Base-by-base conservation (phyloP, 371 early-diverging fungal species). In the Dichotomocladium elegans region DNA sequence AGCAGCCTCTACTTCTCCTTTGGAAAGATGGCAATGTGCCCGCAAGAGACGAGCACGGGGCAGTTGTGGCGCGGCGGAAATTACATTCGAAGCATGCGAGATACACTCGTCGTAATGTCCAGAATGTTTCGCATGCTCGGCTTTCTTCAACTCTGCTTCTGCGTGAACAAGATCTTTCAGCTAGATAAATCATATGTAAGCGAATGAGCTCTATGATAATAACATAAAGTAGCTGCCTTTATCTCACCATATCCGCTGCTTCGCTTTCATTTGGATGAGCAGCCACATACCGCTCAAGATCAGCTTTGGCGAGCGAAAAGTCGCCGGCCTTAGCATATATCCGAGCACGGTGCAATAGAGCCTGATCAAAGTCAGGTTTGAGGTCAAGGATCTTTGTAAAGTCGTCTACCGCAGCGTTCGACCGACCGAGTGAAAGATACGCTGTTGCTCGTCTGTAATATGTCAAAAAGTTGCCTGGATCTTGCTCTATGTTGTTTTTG, bases 381-480 rank as follows among this genome's bases (percentile, higher is more conserved):
- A 93, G 64, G 37, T 79, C 63, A 15, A 95, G 73, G 15, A 88
- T 90, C 26, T 78, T 80, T 27, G 81, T 63, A 60, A 93, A 90
- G 63, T 96, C 97, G 24, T 80, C 72, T 6, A 92, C 61, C 1
- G 96, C 95, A 24, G 81, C 75, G 21, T 68, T 58, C 45, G 79
- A 81, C 43, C 84, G 80, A 24, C 91, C 92, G 28, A 93, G 55
- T 10, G 86, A 79, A 28, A 95, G 64, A 47, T 90, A 86, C 3
- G 91, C 87, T n/a, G 90, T 85, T 0, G 95, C 95, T 47, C 95
- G 81, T 57, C 89, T 86, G 63, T 87, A 95, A 73, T 87, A 90
- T 10, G 86, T 79, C 14, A 88, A 55, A 57, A 92, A 90, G 72
- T 92, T 87, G 35, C 71, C 66, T n/a, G 91, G 88, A 53, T 93